These are phyloP conservation scores for sunflower (Helianthus annuus) DNA, from an alignment of 129 eudicot genomes.

Conservation along the genomic window DNA sequence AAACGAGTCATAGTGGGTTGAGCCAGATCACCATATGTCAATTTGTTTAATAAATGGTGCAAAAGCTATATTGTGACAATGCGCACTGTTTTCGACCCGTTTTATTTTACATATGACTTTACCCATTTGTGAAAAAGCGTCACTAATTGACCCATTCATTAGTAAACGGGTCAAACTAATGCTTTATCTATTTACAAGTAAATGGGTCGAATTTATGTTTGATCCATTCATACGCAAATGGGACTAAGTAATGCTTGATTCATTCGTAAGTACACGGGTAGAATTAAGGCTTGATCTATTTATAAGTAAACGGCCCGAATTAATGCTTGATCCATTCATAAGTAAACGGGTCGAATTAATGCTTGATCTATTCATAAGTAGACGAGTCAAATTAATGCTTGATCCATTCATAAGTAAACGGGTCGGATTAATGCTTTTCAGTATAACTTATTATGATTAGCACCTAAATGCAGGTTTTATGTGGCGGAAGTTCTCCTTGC, in stretches of 20 bases:
- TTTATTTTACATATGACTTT: neutral
- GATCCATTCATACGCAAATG: too few relatives aligned
- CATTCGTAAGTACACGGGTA: neutral
- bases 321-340: too few relatives aligned
- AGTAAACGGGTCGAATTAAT: too few relatives aligned
- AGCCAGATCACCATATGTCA: neutral
- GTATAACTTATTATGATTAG: too few relatives aligned
- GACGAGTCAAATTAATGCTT: too few relatives aligned
- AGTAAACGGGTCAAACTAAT: neutral
- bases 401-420: too few relatives aligned
- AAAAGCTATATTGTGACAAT: neutral
- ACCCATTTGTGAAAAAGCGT: neutral
- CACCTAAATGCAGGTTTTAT: conserved; percentile 61
- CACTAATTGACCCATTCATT: neutral
- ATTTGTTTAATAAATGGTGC: neutral
- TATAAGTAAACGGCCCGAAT: too few relatives aligned
- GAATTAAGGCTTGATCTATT: neutral
- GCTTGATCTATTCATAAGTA: too few relatives aligned
- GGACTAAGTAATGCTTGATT: neutral
- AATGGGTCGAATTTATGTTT: too few relatives aligned
- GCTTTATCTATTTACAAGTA: too few relatives aligned
- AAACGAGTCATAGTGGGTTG: neutral
- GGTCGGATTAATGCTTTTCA: too few relatives aligned
- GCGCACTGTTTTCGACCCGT: neutral
- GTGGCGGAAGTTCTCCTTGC: conserved; percentile 97